Percentiles rank a stretch among this genome's conserved stretches.
Conservation (phyloP, 768 basidiomycete species). For the Boletus rubroflammeus region DNA sequence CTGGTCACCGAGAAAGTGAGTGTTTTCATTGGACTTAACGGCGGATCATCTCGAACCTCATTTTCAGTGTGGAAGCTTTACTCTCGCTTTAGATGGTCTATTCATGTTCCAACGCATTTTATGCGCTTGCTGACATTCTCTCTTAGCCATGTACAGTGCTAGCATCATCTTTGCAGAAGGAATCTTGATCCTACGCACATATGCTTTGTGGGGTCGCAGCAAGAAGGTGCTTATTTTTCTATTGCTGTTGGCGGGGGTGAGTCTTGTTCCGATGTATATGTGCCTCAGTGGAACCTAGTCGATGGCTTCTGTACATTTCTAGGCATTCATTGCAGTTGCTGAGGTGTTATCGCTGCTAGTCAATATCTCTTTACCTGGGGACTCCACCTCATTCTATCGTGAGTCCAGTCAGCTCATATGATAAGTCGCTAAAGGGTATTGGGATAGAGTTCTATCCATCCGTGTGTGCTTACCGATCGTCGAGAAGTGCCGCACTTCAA, state of each 20-base stretch:
- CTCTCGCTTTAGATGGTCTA: conserved; percentile 19
- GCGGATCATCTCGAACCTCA: neutral
- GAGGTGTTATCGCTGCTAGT: conserved; percentile 6
- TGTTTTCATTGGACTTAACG: neutral
- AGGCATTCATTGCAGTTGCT: conserved; percentile 18
- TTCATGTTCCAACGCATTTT: neutral
- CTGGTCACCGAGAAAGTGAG: conserved; percentile 5
- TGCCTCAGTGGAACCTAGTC: neutral
- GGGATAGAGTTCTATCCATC: conserved; percentile 21
- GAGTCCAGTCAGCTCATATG: conserved; percentile 3
- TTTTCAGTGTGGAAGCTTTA: conserved; percentile 20
- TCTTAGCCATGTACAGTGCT: conserved; percentile 11
- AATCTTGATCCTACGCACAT: conserved; percentile 27
- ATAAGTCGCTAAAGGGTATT: neutral
- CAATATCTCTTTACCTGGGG: conserved; percentile 13
- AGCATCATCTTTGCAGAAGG: conserved; percentile 17
- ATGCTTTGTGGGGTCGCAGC: conserved; percentile 23
- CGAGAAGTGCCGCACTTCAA: conserved; percentile 12
- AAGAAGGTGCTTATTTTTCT: conserved; percentile 15
- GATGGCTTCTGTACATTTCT: neutral
- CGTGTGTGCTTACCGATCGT: conserved; percentile 11
- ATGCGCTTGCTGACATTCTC: neutral
- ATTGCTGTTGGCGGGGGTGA: conserved; percentile 17
- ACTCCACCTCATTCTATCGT: conserved; percentile 19
- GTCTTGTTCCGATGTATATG: neutral